phyloP scores from a whole-genome alignment of 2,329 filamentous ascomycete genomes.

The Fusarium sp. region DNA sequence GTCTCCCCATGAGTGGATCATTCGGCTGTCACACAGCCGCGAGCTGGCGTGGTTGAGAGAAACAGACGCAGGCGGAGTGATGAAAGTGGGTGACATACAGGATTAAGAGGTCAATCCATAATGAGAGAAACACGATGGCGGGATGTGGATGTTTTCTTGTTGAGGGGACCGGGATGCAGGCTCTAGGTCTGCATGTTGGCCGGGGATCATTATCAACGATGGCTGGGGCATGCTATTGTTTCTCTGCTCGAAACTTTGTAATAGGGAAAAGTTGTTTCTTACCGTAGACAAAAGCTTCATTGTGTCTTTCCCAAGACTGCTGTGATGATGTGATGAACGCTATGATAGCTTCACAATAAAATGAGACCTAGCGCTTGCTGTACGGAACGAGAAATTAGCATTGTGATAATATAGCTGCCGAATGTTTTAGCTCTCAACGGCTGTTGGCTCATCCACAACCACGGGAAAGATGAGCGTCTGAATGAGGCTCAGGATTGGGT shows the following conservation, averaged over 20 bases:
- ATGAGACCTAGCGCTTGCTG: conserved; percentile 7
- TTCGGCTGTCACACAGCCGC: conserved; percentile 42
- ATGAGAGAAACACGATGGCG: conserved; percentile 24
- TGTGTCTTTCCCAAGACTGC: background rate
- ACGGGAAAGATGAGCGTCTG: conserved; percentile 39
- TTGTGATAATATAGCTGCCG: conserved; percentile 31
- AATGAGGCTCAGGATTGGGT: conserved; percentile 36
- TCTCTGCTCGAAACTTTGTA: background rate
- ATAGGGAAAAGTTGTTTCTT: background rate
- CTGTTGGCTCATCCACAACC: conserved; percentile 35
- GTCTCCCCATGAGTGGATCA: conserved; percentile 39
- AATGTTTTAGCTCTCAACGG: conserved; percentile 18
- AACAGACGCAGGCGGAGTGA: conserved; percentile 35
- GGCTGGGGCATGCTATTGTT: conserved; percentile 23
- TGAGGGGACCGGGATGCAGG: conserved; percentile 8
- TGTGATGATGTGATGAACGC: background rate
- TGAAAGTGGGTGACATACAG: conserved; percentile 42
- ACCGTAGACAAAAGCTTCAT: background rate
- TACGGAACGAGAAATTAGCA: conserved; percentile 19
- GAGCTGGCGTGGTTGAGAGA: conserved; percentile 32
- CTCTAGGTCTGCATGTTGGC: conserved; percentile 6
- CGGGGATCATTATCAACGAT: conserved; percentile 2
- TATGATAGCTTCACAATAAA: background rate
- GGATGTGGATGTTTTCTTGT: conserved; percentile 20
- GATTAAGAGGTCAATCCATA: conserved; percentile 13